A percentile compares a stretch with the other conserved stretches of the same genome.
Evolutionary conservation across 352 stramenopile genomes (phyloP).

Genomic region (Phytophthora quininea): DNA sequence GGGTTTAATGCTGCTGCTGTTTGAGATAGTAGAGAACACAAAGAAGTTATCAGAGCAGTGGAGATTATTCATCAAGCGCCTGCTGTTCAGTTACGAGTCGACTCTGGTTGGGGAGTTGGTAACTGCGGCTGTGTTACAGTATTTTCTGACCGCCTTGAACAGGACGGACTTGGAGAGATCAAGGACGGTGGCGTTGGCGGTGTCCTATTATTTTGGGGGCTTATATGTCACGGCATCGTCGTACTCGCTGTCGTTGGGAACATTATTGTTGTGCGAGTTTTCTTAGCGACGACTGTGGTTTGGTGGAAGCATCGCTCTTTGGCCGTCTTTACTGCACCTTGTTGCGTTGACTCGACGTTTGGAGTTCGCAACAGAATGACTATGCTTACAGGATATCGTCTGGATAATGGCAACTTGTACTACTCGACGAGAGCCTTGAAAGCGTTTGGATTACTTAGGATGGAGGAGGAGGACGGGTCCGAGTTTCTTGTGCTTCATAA

Average conservation of each 20-base stretch:
- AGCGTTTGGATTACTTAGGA: slow-evolving; percentile 19
- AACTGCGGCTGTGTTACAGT: slow-evolving; percentile 15
- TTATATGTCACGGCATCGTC: slow-evolving; percentile 24
- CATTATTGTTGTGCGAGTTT: slow-evolving; percentile 5
- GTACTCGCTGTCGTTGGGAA: slow-evolving; percentile 16
- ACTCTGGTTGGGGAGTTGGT: slow-evolving; percentile 25
- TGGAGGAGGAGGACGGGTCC: slow-evolving; percentile 19
- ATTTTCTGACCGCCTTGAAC: slow-evolving; percentile 23
- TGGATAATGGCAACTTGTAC: slow-evolving; percentile 16
- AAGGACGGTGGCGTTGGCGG: slow-evolving; percentile 20
- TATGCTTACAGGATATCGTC: slow-evolving; percentile 16
- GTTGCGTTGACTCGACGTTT: slow-evolving; percentile 20
- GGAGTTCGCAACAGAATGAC: slow-evolving; percentile 19
- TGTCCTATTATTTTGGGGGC: slow-evolving; percentile 30
- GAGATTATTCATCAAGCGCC: slow-evolving; percentile 16
- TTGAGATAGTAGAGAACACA: slow-evolving; percentile 32
- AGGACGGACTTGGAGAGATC: slow-evolving; percentile 9
- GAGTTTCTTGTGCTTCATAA: slow-evolving; percentile 21
- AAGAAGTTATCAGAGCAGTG: slow-evolving; percentile 6
- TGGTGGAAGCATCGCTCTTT: slow-evolving; percentile 24
- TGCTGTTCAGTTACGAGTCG: slow-evolving; percentile 37
- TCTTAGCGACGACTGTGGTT: slow-evolving; percentile 7
- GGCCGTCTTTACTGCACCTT: slow-evolving; percentile 12
- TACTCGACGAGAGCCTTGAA: slow-evolving; percentile 17
- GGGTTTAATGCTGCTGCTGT: slow-evolving; percentile 25